Evolutionary conservation across 2,329 filamentous ascomycete genomes (phyloP), one percentile per base, ranked within the genome.

Genomic region (Diplodia sapinea): DNA sequence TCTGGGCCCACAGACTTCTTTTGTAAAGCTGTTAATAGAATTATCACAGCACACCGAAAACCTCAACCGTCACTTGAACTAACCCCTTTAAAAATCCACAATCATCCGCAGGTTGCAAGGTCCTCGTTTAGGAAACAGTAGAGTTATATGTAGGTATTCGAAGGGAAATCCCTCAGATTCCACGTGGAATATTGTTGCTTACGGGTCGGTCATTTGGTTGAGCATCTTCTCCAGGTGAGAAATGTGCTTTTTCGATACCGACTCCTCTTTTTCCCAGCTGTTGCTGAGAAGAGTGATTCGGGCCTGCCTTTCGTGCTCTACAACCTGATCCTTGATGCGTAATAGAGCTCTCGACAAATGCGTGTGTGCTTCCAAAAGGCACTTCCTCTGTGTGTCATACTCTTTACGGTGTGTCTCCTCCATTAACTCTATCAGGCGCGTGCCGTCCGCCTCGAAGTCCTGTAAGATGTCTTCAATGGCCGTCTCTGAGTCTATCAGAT

Each of bases 401-500:
- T 68, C 66, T 52, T 75, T 71, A 33, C 77, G 72, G 33, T 84
- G 82, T 6, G 73, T 74, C 62, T 78, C 68, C 56, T 81, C 75
- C 20, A 85, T 73, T 23, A 79, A 73, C 40, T 81, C 74, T 9
- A 86, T 72, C 23, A 85, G 70, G n/a, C 73, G 75, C 69, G 79
- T 69, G 52, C 81, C 82, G 61, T 82, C 80, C 36, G 76, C 73
- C 43, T 75, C 77, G 70, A 82, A 86, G 29, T 78, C 79, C 8
- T 79, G 75, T 4, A 84, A 71, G 31, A 84, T 79, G 33, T 81
- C 76, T 4, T 73, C 73, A 31, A 84, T 76, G 1, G 79, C 80
- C 4, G 76, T 77, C 70, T 84, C 83, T 54, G 81, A 79, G n/a
- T 81, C 77, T 9, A 83, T 76, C 20, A 87, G 77, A 66, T 84